Percentiles rank a stretch among this genome's conserved stretches.
phyloP scores from a whole-genome alignment of 2,329 filamentous ascomycete genomes.

The Paecilomyces variotii region DNA sequence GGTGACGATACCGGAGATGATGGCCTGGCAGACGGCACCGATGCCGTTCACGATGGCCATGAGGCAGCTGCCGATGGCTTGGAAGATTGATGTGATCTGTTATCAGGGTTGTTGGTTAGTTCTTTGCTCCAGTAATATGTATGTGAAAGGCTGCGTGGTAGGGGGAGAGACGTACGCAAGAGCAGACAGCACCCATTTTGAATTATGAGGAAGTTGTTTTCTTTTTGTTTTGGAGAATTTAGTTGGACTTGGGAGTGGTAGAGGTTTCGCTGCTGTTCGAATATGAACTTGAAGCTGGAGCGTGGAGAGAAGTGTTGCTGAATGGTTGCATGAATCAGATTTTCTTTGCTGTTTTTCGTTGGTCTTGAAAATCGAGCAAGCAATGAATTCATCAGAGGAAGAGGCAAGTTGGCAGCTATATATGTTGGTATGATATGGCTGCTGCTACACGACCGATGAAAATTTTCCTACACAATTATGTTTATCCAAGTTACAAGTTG shows the following conservation, averaged over 20 bases:
- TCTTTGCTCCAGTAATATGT: slow-evolving; percentile 3
- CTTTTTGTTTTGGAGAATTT: not conserved
- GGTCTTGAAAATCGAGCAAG: not conserved
- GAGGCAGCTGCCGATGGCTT: slow-evolving; percentile 56
- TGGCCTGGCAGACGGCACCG: slow-evolving; percentile 55
- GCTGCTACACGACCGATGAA: not conserved
- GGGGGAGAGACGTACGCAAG: slow-evolving; percentile 57
- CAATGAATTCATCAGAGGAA: not conserved
- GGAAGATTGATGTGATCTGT: slow-evolving; percentile 53
- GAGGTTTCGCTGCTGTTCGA: not conserved
- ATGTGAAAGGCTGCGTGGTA: not conserved
- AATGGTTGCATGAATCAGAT: not conserved
- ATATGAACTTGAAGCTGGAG: not conserved
- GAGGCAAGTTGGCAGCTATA: not conserved
- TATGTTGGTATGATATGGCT: not conserved
- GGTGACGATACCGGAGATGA: slow-evolving; percentile 59
- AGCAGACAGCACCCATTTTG: slow-evolving; percentile 75
- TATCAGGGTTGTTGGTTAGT: slow-evolving; percentile 11
- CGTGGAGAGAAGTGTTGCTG: not conserved
- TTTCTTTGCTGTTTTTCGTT: not conserved
- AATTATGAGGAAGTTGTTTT: slow-evolving; percentile 5
- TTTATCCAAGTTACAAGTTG: slow-evolving; percentile 1
- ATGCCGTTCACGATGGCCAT: slow-evolving; percentile 64
- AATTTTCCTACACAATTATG: not conserved
- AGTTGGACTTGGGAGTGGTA: not conserved